Evolutionary conservation across 768 basidiomycete genomes (phyloP), one percentile per base, ranked within the genome.

Genomic region (Arthromyces matolae): DNA sequence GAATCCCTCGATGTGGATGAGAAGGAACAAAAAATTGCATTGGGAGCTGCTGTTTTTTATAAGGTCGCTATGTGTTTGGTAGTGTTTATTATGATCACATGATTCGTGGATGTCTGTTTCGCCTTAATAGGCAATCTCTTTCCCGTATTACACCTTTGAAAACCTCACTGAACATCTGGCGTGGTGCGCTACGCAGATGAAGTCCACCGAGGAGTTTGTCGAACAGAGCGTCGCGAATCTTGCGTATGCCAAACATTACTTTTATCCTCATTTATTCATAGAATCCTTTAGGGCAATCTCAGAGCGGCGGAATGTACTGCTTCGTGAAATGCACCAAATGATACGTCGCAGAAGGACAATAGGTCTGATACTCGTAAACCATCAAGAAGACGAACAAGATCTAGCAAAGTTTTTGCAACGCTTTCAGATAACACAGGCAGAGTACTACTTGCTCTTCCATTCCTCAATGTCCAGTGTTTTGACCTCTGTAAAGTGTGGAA

Each of bases 251-350:
- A 49, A 32, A 22, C 33, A 23, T 32, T 45, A 10, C 39, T 16
- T 16, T 34, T 22, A 19, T 49, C 42, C 25, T 19, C 33, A 42
- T n/a, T n/a, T 41, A 25, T 50, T 51, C 41, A 50, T 41, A 46
- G 13, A 42, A 42, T 32, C 49, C 35, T 41, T 24, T 42, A 90
- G 87, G 61, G 73, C 71, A 54, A 82, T 90, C 52, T 65, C 80
- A 35, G 66, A 74, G 38, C 81, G 80, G 55, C 73, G 87, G 63
- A 84, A 86, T 81, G 81, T 71, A 44, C 75, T 89, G 40, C 75
- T 90, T 61, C 73, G 75, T 34, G 78, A 89, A 63, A 81, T 90
- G 80, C 85, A 78, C 66, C 65, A 68, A 43, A 77, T 90, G 71
- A 74, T 87, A 40, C 75, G 72, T 47, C 72, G 71, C 47, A 77